These are phyloP conservation scores for Skeletonema costatum DNA, from an alignment of 108 stramenopile genomes.

Conservation along the genomic window DNA sequence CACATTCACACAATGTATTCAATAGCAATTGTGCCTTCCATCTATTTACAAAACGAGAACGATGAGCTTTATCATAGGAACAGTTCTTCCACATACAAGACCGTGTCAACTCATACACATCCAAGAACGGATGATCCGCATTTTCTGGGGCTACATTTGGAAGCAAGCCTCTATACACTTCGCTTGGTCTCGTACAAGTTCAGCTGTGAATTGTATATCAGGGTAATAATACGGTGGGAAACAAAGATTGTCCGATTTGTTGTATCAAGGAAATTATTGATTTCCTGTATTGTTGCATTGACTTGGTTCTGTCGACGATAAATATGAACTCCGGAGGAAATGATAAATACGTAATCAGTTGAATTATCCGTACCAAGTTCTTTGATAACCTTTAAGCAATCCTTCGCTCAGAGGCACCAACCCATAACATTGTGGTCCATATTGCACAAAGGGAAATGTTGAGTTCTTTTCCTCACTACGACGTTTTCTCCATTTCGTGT, in stretches of 20 bases:
- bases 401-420: neutral
- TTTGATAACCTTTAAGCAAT: neutral
- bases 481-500: neutral
- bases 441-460: neutral
- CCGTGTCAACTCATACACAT: slow-evolving; percentile 7
- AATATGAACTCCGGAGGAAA: neutral
- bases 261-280: neutral
- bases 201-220: neutral
- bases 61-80: slow-evolving; percentile 9
- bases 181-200: neutral
- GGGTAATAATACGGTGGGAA: neutral
- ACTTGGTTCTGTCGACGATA: neutral
- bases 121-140: neutral
- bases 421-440: neutral
- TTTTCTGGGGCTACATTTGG: neutral
- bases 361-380: neutral
- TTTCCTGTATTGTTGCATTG: neutral
- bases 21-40: slow-evolving; percentile 8
- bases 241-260: neutral
- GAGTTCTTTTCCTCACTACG: neutral
- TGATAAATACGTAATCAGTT: neutral
- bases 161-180: neutral
- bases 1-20: slow-evolving; percentile 4
- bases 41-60: slow-evolving; percentile 4
- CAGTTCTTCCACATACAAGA: neutral